Evolutionary conservation across 805 yeast species (phyloP), one percentile per base, ranked within the genome.

Genomic region (Spathaspora arborariae): DNA sequence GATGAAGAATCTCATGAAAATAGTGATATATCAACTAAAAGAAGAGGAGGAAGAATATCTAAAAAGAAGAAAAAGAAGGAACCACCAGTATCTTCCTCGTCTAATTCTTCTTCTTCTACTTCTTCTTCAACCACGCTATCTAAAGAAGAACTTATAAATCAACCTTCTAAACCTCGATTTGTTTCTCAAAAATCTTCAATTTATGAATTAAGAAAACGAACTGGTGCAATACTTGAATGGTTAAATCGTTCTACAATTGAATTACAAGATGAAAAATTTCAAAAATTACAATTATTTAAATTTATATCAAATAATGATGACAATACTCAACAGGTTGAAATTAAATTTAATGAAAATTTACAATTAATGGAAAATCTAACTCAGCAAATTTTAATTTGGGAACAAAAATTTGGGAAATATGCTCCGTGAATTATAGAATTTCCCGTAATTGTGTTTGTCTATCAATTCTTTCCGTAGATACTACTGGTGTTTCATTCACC

Each of bases 181-280:
- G 97, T 96, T 5, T 84, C 84, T 48, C 82, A 82, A 18, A 78
- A 88, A 45, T 79, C 87, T 2, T 79, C 90, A 2, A 64, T 91
- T 50, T 78, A 79, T 55, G 99, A 92, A 63, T 85, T 92, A 88
- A 79, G 90, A 47, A 82, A 88, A 58, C 77, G 99, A 49, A 86
- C 90, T 1, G 85, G 88, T 2, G 95, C 97, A 1, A 92, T 92
- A 18, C 68, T 92, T 56, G 98, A 94, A 65, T 94, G 91, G 75
- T 78, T 92, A 20, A 88, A 91, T 10, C 75, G 96, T 45, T 86
- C 95, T 1, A 96, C 90, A 63, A 65, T 84, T 51, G 98, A 92
- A 58, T 68, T 92, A 50, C 83, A 84, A 41, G 79, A 79, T 44
- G 96, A 90, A 55, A 84, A 83, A 53, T 68, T 75, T n/a, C 79